Evolutionary conservation across 768 basidiomycete genomes (phyloP).

Genomic region (Lepiota brunneoincarnata): DNA sequence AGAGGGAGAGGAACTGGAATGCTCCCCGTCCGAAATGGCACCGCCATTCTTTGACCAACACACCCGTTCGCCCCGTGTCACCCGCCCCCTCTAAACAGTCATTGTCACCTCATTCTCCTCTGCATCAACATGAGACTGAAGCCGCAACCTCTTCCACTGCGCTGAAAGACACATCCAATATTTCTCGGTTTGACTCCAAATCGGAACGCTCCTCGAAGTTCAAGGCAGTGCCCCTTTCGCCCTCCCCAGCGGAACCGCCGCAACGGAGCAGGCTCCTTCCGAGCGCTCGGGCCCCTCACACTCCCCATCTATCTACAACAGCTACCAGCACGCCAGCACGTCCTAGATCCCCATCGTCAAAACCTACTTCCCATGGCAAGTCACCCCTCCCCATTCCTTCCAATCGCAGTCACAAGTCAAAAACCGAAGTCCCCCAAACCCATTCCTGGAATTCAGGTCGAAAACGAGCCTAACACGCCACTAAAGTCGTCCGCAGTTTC

Average conservation of each 20-base stretch:
- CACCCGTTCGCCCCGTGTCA: conserved; percentile 13
- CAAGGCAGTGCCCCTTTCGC: conserved; percentile 5
- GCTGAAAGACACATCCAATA: not conserved
- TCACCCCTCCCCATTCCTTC: conserved; percentile 1
- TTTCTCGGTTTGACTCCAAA: not conserved
- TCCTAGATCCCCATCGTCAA: not conserved
- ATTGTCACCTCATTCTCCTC: conserved; percentile 5
- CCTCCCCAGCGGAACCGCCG: conserved; percentile 10
- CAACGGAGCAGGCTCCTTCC: not conserved
- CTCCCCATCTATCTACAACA: not conserved
- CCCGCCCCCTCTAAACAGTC: conserved; percentile 8
- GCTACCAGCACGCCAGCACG: not conserved
- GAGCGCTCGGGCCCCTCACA: not conserved
- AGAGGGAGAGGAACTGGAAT: conserved; percentile 71
- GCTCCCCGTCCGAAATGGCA: conserved; percentile 61
- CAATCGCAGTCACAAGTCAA: not conserved
- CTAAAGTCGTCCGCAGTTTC: not conserved
- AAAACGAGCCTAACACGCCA: not conserved
- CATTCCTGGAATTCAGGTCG: not conserved
- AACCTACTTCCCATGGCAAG: not conserved
- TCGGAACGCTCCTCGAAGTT: not conserved
- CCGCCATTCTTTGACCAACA: conserved; percentile 12
- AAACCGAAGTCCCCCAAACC: not conserved
- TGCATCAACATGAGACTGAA: not conserved
- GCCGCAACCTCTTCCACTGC: not conserved